Conservation (phyloP, 2,329 filamentous ascomycete genomes). For the Stemphylium vesicarium region DNA sequence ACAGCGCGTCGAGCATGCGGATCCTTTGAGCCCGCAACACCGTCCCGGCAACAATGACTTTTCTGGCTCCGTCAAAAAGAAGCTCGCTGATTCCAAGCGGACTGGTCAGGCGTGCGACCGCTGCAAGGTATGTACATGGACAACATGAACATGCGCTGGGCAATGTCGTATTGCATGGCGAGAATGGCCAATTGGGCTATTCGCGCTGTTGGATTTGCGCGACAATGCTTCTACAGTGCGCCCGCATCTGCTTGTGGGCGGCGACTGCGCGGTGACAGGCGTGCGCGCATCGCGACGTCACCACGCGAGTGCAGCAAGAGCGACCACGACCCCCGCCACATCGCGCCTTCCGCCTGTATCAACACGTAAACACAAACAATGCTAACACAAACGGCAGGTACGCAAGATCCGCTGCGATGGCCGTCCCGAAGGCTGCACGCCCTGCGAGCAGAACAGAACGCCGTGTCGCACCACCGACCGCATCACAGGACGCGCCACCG, state of each 20-base stretch:
- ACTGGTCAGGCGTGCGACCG: constrained; percentile 89
- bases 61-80: constrained; percentile 55
- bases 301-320: no score
- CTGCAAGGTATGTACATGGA: constrained; percentile 68
- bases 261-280: no score
- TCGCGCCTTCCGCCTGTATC: no score
- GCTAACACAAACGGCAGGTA: constrained; percentile 57
- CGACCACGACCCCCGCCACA: no score
- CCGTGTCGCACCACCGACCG: constrained; percentile 86
- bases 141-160: no score
- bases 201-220: no score
- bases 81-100: constrained; percentile 60
- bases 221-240: no score
- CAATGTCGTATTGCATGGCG: no score
- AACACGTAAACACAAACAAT: not conserved
- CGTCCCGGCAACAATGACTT: constrained; percentile 40
- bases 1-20: constrained; percentile 42
- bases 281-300: no score
- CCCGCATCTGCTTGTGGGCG: no score
- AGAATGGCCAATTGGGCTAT: no score
- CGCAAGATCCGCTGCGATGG: constrained; percentile 90
- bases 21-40: constrained; percentile 26
- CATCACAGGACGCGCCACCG: constrained; percentile 80
- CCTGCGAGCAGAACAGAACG: constrained; percentile 76
- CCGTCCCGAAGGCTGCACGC: constrained; percentile 78